Base-by-base conservation (phyloP, 192 early-diverging fungal species). In the Pilobolus umbonatus region DNA sequence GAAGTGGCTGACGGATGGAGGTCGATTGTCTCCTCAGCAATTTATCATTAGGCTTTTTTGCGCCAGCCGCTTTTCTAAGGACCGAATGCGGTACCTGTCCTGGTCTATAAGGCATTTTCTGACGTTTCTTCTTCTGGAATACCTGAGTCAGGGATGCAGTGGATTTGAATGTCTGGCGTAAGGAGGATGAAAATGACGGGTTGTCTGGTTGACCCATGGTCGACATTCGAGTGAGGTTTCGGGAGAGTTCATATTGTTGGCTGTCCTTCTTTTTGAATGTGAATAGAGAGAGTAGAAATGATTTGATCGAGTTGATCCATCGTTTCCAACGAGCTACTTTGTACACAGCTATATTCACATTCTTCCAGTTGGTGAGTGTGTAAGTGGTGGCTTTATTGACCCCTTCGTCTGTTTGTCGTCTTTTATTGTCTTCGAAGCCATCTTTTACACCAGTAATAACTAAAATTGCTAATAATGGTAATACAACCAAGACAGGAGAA, bases 351-450 rank as follows among this genome's bases (percentile, higher is more conserved):
- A 65, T 29, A 72, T 87, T 88, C 43, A 77, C 72, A 55, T 87
- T 90, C 54, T 72, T 75, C 85, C 85, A 89, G 14, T 71, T 66
- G 5, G 59, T 46, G 5, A 83, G 72, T 0, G 77, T 71, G 24
- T 86, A 81, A 0, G 75, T 73, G 3, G 65, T 70, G 1, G 84
- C 77, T 31, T 78, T 79, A 66, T 98, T 98, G 50, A 96, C 84
- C 40, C 85, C 75, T 44, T 85, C 77, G 71, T 98, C 96, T n/a
- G 88, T 88, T 26, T 81, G 72, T 58, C 92, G 85, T 39, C 96
- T 85, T 61, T 88, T 88, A 55, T 77, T 92, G 72, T 98, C 96
- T 72, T 98, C 96, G 48, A 92, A 79, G 17, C 82, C 94, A 55
- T 95, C 94, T 72, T 96, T 96, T 48, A 80, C 62, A 47, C 89